These are phyloP conservation scores for Penicillium sp. DNA, from an alignment of 2,329 filamentous ascomycete species.

Conservation along the genomic window DNA sequence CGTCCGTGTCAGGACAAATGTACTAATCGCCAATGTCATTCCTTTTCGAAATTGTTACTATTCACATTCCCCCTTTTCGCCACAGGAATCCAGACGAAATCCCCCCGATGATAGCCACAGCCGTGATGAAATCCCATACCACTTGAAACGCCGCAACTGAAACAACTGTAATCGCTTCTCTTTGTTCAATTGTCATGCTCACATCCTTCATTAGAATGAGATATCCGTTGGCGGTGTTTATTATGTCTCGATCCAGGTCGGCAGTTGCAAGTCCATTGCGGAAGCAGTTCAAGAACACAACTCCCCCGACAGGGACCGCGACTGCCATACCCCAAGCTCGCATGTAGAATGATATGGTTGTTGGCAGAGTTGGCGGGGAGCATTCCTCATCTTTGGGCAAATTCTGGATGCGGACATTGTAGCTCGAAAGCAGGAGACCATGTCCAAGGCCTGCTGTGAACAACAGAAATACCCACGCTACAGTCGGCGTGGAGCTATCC, in stretches of 20 bases:
- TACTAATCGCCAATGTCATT: background rate
- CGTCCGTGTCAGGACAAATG: background rate
- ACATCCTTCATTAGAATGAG: conserved; percentile 16
- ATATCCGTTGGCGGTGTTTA: conserved; percentile 14
- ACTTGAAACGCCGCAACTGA: conserved; percentile 22
- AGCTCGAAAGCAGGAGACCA: conserved; percentile 40
- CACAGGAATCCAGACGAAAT: conserved; percentile 18
- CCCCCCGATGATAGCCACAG: conserved; percentile 24
- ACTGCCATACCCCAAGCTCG: conserved; percentile 44
- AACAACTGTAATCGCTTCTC: conserved; percentile 12
- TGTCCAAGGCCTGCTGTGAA: conserved; percentile 41
- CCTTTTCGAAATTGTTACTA: background rate
- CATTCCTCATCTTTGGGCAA: conserved; percentile 38
- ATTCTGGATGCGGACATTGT: conserved; percentile 42
- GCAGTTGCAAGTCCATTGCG: conserved; percentile 23
- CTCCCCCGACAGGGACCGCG: conserved; percentile 41
- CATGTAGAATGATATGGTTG: conserved; percentile 15
- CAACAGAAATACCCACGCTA: conserved; percentile 37
- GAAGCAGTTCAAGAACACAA: conserved; percentile 44
- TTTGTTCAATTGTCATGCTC: conserved; percentile 8
- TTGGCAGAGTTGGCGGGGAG: conserved; percentile 26
- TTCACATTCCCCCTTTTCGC: conserved; percentile 2
- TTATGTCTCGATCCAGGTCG: conserved; percentile 5
- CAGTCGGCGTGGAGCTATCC: conserved; percentile 29
- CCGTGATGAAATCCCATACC: conserved; percentile 28